Base-by-base conservation (phyloP, 805 yeast genomes). In the Metschnikowia orientalis region DNA sequence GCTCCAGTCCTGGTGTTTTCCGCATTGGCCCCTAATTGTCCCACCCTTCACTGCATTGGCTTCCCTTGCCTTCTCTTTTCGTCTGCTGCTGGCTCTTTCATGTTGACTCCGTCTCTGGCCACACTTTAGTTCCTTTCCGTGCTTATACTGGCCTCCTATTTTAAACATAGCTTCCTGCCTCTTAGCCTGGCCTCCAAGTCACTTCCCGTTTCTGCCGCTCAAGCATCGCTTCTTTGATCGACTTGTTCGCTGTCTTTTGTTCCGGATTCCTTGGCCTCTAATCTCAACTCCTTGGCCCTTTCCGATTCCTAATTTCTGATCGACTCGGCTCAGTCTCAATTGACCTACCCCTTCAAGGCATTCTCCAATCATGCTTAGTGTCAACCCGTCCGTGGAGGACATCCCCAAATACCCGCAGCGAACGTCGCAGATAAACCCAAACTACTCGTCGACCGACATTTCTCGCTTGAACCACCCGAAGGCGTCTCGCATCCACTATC, bases 401-500 rank as follows among this genome's bases (percentile, higher is more conserved):
- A 35, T 43, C 30, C 31, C 30, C 30, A 33, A 31, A n/a, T 41
- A 42, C 23, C 41, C 37, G 26, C 48, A 36, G 35, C 38, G 48
- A 18, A 42, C 43, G 28, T 44, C 47, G 34, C 57, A 41, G 48
- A 47, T 61, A 19, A 63, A 64, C 47, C 69, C 69, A 8, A 64
- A 64, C 40, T 40, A 38, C 25, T 63, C 69, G 7, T 44, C 55
- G 8, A 48, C 67, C 6, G 59, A 63, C 42, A 50, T 64, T 26
- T 42, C 50, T 27, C 56, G 50, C 27, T 41, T 58, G 28, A 44
- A 47, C 35, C 54, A 46, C 22, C 54, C 56, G 18, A 41, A 44
- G 31, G 51, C 56, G 5, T 33, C 27, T 22, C 41, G 44, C 5
- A 26, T 45, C 18, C 52, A 42, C 39, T 38, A 34, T 48, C 27